Evolutionary conservation across 2,329 filamentous ascomycete species (phyloP).

Genomic region (Phyllosticta citrichinensis): DNA sequence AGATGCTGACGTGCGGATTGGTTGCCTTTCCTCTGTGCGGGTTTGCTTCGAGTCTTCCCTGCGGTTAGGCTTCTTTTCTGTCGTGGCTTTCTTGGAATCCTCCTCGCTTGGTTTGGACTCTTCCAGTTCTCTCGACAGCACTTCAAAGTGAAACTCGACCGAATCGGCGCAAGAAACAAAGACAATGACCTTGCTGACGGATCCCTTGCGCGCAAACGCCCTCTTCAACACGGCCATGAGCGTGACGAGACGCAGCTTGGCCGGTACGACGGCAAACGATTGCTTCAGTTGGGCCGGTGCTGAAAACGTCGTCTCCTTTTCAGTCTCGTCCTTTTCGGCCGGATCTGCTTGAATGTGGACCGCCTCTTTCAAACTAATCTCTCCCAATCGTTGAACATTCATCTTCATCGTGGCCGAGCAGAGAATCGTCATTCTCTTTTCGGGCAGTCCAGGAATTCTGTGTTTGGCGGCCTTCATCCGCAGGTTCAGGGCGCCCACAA

Average conservation of each 20-base stretch:
- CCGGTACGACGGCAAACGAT: constrained; percentile 74
- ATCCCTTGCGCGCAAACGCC: constrained; percentile 77
- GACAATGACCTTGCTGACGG: constrained; percentile 92
- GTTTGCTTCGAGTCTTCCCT: constrained; percentile 8
- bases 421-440: constrained; percentile 72
- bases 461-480: constrained; percentile 50
- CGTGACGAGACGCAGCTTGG: constrained; percentile 84
- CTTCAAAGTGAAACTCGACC: constrained; percentile 90
- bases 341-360: constrained; percentile 69
- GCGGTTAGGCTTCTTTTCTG: neutral
- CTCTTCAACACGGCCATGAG: constrained; percentile 76
- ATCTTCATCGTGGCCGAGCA: constrained; percentile 98
- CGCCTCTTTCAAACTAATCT: constrained; percentile 90
- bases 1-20: constrained; percentile 56
- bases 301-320: constrained; percentile 50
- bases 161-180: constrained; percentile 97
- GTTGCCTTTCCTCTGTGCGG: constrained; percentile 22
- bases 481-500: constrained; percentile 68
- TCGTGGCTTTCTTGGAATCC: neutral
- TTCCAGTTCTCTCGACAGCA: constrained; percentile 45
- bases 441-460: constrained; percentile 56
- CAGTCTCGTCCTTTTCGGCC: constrained; percentile 40
- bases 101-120: neutral
- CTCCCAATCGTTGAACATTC: constrained; percentile 86
- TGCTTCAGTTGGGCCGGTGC: constrained; percentile 93